Conservation (phyloP, 1,284 basidiomycete genomes). For the Stereum hirsutum region DNA sequence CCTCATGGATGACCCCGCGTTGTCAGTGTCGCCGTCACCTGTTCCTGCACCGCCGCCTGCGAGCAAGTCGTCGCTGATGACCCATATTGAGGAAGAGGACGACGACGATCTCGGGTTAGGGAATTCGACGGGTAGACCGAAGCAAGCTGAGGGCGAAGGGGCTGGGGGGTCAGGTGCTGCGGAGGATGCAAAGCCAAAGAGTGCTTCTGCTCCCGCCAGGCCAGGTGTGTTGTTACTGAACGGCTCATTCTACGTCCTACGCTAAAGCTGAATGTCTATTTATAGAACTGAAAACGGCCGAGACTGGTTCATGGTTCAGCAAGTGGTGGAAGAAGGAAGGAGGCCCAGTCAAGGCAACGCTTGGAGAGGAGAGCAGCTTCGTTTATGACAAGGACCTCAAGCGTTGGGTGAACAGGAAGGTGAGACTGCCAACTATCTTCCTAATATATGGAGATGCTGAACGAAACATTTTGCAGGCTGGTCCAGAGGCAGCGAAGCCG, state of each 20-base stretch:
- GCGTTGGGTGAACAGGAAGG: slow-evolving; percentile 95
- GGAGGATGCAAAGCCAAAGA: slow-evolving; percentile 6
- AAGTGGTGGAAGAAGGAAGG: slow-evolving; percentile 62
- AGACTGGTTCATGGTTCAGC: slow-evolving; percentile 67
- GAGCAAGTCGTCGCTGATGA: slow-evolving; percentile 14
- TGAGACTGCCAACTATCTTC: slow-evolving; percentile 25
- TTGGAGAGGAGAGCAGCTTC: slow-evolving; percentile 89
- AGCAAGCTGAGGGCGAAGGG: slow-evolving; percentile 9
- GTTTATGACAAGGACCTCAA: slow-evolving; percentile 94
- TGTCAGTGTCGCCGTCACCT: slow-evolving; percentile 29
- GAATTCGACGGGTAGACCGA: slow-evolving; percentile 36
- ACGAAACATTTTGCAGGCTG: slow-evolving; percentile 31
- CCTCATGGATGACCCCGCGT: slow-evolving; percentile 66
- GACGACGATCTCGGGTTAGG: slow-evolving; percentile 90
- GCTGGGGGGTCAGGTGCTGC: too few relatives aligned
- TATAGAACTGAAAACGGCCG: slow-evolving; percentile 20
- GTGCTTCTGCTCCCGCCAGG: slow-evolving; percentile 14
- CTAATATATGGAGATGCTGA: slow-evolving; percentile 7
- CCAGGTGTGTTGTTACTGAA: slow-evolving; percentile 16
- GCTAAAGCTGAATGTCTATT: neutral
- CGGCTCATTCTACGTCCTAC: neutral
- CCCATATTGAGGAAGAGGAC: slow-evolving; percentile 47
- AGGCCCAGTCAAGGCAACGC: slow-evolving; percentile 80
- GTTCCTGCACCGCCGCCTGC: slow-evolving; percentile 10
- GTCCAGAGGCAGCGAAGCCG: slow-evolving; percentile 37